Percentiles rank a stretch among this genome's conserved stretches.
Evolutionary conservation across 495 filamentous ascomycete genomes (phyloP).

Genomic region (Apodospora peruviana): DNA sequence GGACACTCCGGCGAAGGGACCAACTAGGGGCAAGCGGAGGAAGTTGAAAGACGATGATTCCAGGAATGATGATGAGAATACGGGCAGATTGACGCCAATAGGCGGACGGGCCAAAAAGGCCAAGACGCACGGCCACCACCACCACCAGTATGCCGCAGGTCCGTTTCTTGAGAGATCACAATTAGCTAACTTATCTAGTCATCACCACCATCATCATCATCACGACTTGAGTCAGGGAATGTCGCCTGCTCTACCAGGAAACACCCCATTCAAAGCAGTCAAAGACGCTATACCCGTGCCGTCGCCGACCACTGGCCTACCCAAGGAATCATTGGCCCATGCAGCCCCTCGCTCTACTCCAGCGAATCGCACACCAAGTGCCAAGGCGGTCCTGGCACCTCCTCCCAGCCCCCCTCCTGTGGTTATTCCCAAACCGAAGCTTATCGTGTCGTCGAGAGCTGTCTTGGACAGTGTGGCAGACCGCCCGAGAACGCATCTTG

Average conservation of each 20-base stretch:
- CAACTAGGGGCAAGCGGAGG: constrained; percentile 48
- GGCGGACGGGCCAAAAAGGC: constrained; percentile 51
- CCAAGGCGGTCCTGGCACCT: constrained; percentile 29
- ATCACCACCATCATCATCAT: constrained; percentile 72
- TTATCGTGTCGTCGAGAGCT: constrained; percentile 56
- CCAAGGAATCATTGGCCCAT: constrained; percentile 39
- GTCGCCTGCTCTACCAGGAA: constrained; percentile 36
- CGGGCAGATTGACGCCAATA: constrained; percentile 46
- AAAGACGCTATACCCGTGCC: constrained; percentile 48
- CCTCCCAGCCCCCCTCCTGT: constrained; percentile 37
- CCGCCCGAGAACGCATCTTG: constrained; percentile 73
- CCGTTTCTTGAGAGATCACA: background rate
- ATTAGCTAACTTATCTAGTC: constrained; percentile 37
- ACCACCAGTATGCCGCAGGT: constrained; percentile 48
- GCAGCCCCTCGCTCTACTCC: constrained; percentile 21
- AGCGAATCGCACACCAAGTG: constrained; percentile 19
- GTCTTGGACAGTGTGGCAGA: constrained; percentile 64
- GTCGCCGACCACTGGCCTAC: constrained; percentile 45
- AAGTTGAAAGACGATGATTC: constrained; percentile 56
- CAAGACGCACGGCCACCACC: constrained; percentile 60
- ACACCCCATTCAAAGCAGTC: constrained; percentile 34
- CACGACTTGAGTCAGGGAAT: constrained; percentile 59
- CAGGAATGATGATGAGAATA: constrained; percentile 54
- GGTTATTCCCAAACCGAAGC: constrained; percentile 54
- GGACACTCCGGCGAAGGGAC: constrained; percentile 23